Base-by-base conservation (phyloP, 306 rosid species). In the Casuarina equisetifolia region DNA sequence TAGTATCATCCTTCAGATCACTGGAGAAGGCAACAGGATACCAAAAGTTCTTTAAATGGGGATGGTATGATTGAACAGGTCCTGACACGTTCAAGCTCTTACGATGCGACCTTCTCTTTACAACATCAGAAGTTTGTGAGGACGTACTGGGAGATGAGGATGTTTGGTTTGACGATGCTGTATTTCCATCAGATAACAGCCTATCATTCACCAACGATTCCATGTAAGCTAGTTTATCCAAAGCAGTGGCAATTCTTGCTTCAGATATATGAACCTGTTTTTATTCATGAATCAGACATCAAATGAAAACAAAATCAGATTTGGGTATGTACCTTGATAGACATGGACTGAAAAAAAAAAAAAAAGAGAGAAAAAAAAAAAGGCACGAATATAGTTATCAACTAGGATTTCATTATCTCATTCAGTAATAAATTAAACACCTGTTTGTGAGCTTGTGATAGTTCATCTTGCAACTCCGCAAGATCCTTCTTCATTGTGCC, bases 211-310 rank as follows among this genome's bases (percentile, higher is more conserved):
- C 99, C 90, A 96, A 82, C 74, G 83, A 94, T 85, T 96, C 99
- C 99, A 96, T 93, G 92, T 86, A 86, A 80, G 99, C 99, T 58
- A 96, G 92, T 89, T 93, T 96, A 81, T 93, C 98, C 74, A 96
- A 87, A 66, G 99, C 98, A 80, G 98, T 89, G 73, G 82, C 62
- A 77, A 96, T 97, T 83, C 99, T 88, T 77, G 93, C 97, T 81
- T 96, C 99, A 15, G 97, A 96, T 83, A 90, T 85, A 85, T 96
- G 99, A 73, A 96, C 99, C 99, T 92, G 95, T 76, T 72, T 50
- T 84, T 69, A 45, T 79, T 76, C 89, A 81, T 62, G 64, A 71
- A 55, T 85, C 62, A 70, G 57, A 46, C 49, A 82, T 45, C 40
- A 59, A 64, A 75, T 40, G 63, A 66, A 20, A 12, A 76, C 16